A percentile compares a stretch with the other conserved stretches of the same genome.
Conservation (phyloP, 169 alveolate genomes). For the Fabrea salina region DNA sequence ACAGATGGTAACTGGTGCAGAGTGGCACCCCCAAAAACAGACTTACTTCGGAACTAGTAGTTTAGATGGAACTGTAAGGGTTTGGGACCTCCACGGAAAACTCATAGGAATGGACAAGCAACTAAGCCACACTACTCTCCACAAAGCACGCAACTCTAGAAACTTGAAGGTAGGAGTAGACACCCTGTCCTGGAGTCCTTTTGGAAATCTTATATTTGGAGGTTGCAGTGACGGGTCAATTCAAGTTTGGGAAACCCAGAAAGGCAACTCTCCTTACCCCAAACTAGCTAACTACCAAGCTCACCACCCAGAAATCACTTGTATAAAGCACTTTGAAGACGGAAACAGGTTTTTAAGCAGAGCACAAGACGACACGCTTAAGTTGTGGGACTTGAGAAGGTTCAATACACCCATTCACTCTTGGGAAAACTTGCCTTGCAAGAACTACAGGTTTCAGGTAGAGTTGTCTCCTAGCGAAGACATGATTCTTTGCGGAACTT, state of each 20-base stretch:
- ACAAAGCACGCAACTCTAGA: conserved; percentile 50
- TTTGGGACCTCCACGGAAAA: conserved; percentile 64
- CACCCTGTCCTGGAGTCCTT: conserved; percentile 42
- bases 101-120: conserved; percentile 67
- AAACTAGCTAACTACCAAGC: conserved; percentile 44
- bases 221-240: conserved; percentile 71
- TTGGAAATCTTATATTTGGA: conserved; percentile 54
- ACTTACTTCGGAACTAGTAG: conserved; percentile 54
- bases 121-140: conserved; percentile 53
- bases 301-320: conserved; percentile 59
- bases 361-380: conserved; percentile 68
- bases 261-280: conserved; percentile 15
- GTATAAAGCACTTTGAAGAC: conserved; percentile 57
- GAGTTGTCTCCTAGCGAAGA: conserved; percentile 64
- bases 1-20: conserved; percentile 62
- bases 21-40: conserved; percentile 65
- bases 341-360: conserved; percentile 55
- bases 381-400: conserved; percentile 75
- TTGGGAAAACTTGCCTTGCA: conserved; percentile 52
- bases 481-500: conserved; percentile 67
- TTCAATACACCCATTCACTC: conserved; percentile 48
- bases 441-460: conserved; percentile 47
- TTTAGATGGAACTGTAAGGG: conserved; percentile 65
- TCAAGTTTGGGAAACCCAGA: conserved; percentile 61
- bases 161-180: conserved; percentile 51